These are phyloP conservation scores for Coemansia sp. DNA, from an alignment of 371 early-diverging fungal species.

Conservation along the genomic window DNA sequence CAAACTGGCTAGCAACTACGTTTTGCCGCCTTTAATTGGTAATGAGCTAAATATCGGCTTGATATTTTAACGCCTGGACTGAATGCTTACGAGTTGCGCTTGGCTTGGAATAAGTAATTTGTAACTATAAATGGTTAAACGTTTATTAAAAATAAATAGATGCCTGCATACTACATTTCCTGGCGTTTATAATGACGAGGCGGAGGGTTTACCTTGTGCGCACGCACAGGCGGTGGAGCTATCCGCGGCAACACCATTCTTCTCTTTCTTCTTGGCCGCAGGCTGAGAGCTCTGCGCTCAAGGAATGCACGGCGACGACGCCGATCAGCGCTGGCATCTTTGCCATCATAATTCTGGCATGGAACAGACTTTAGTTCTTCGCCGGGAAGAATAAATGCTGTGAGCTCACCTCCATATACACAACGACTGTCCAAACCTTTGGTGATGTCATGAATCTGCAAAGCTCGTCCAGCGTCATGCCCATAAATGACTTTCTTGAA, in stretches of 20 bases:
- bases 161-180: no score
- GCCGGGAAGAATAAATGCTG: slow-evolving; percentile 56
- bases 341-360: slow-evolving; percentile 25
- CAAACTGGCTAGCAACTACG: slow-evolving; percentile 69
- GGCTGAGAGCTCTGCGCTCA: not conserved
- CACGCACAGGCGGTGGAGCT: not conserved
- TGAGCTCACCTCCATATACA: slow-evolving; percentile 63
- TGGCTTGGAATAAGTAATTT: slow-evolving; percentile 83
- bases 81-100: slow-evolving; percentile 91
- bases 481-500: slow-evolving; percentile 59
- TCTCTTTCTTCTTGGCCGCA: not conserved
- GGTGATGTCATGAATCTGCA: slow-evolving; percentile 57
- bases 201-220: not conserved
- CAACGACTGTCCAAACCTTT: slow-evolving; percentile 71
- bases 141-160: not conserved
- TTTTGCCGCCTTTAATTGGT: slow-evolving; percentile 71
- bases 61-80: slow-evolving; percentile 84
- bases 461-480: slow-evolving; percentile 64
- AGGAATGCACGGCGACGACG: not conserved
- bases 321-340: not conserved
- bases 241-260: not conserved
- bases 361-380: slow-evolving; percentile 23
- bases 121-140: slow-evolving; percentile 49
- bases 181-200: no score
- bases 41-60: slow-evolving; percentile 76